A percentile compares a stretch with the other conserved stretches of the same genome.
These are phyloP conservation scores for Psilocybe cyanescens DNA, from an alignment of 768 basidiomycete genomes.

Conservation along the genomic window DNA sequence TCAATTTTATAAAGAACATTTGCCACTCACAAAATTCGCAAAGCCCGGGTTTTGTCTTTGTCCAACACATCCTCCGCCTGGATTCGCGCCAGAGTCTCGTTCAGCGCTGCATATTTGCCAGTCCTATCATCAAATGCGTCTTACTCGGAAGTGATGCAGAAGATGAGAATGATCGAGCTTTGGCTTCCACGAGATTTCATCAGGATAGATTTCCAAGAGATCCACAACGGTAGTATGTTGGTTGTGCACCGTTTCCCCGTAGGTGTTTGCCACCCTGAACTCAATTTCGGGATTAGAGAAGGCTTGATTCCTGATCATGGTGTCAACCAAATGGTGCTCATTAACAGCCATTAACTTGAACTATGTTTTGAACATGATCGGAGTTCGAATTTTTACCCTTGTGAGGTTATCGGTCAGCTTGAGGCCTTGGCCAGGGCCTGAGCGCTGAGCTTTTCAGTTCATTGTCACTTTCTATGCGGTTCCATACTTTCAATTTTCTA, in stretches of 20 bases:
- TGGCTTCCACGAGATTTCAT: neutral
- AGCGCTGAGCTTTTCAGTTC: no score
- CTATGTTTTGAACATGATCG: no score
- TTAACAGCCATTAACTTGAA: no score
- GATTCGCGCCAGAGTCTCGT: neutral
- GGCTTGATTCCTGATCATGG: neutral
- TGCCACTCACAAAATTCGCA: conserved; percentile 7
- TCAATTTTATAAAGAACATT: neutral
- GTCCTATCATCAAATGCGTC: neutral
- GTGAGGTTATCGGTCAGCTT: no score
- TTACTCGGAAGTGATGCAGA: conserved; percentile 6
- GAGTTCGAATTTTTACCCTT: no score
- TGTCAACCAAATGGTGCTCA: no score
- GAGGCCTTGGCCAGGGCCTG: no score
- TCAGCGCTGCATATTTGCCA: no score
- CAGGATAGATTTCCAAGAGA: conserved; percentile 7
- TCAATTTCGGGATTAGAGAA: conserved; percentile 4
- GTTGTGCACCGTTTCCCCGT: neutral
- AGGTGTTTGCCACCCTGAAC: neutral
- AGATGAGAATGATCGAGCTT: conserved; percentile 4
- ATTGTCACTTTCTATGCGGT: no score
- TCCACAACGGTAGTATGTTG: conserved; percentile 1
- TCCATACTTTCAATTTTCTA: no score
- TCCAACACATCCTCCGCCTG: neutral
- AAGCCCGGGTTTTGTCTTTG: neutral